phyloP scores from a whole-genome alignment of 2,329 filamentous ascomycete genomes.

The Seiridium unicorne region DNA sequence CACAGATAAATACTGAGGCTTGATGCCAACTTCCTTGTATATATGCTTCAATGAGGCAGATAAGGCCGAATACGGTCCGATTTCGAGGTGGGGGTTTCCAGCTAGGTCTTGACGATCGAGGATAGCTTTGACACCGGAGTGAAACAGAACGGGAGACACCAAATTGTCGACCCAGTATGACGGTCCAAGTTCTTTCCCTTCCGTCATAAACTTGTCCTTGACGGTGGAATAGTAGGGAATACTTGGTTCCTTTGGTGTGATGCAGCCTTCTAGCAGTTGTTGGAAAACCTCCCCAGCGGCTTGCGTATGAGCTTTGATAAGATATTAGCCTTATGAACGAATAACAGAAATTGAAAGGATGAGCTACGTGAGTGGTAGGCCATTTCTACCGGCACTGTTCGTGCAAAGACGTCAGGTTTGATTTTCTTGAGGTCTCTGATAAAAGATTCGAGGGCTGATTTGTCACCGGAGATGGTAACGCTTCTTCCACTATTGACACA shows the following conservation, averaged over 20 bases:
- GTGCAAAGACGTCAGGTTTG: slow-evolving; percentile 26
- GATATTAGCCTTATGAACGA: slow-evolving; percentile 3
- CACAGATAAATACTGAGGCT: neutral
- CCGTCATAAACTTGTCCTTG: slow-evolving; percentile 18
- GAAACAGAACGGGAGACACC: slow-evolving; percentile 25
- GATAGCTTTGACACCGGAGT: slow-evolving; percentile 3
- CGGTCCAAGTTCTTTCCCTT: slow-evolving; percentile 17
- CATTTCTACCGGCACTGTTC: slow-evolving; percentile 34
- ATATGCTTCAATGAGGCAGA: slow-evolving; percentile 12
- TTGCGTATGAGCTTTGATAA: slow-evolving; percentile 15
- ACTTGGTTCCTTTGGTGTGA: slow-evolving; percentile 9
- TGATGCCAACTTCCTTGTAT: neutral
- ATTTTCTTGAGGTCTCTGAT: slow-evolving; percentile 25
- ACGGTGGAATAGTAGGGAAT: slow-evolving; percentile 26
- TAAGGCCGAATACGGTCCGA: slow-evolving; percentile 11
- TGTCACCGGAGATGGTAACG: slow-evolving; percentile 27
- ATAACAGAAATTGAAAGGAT: neutral
- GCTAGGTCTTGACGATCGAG: neutral
- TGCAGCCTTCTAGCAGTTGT: slow-evolving; percentile 8
- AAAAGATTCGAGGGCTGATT: slow-evolving; percentile 17
- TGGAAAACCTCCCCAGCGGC: slow-evolving; percentile 14
- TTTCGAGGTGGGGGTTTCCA: slow-evolving; percentile 8
- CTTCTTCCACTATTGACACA: slow-evolving; percentile 29
- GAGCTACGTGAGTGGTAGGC: slow-evolving; percentile 38
- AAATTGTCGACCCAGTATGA: slow-evolving; percentile 26